Evolutionary conservation across 495 filamentous ascomycete species (phyloP).

Genomic region (Aspergillus cavernicola): DNA sequence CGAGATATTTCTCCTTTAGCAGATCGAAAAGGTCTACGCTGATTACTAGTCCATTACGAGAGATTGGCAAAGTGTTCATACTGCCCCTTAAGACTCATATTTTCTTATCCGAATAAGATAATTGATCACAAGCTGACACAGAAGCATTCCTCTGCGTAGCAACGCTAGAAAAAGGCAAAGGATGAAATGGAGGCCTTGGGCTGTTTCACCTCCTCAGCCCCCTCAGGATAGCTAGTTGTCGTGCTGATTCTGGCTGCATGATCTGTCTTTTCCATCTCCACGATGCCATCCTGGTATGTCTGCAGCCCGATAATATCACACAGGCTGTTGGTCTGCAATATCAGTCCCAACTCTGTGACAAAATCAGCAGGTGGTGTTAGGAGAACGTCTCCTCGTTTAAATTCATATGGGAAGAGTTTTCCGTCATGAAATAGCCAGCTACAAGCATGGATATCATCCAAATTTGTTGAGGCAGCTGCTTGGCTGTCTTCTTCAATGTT

Average conservation of each 20-base stretch:
- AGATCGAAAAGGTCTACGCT: too few species aligned
- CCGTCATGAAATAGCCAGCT: slow-evolving; percentile 2
- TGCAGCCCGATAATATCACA: slow-evolving; percentile 7
- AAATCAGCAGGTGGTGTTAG: background rate
- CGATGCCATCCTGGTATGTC: background rate
- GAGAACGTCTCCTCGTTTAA: background rate
- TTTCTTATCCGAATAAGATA: too few species aligned
- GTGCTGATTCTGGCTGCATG: background rate
- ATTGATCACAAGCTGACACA: too few species aligned
- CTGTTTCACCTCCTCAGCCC: background rate
- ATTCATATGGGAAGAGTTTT: slow-evolving; percentile 2
- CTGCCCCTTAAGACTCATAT: too few species aligned
- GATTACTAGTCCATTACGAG: too few species aligned
- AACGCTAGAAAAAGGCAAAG: too few species aligned
- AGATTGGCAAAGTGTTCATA: too few species aligned
- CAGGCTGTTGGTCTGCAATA: background rate
- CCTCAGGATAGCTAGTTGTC: background rate
- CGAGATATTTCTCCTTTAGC: too few species aligned
- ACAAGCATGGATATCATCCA: background rate
- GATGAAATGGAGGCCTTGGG: too few species aligned
- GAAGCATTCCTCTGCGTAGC: too few species aligned
- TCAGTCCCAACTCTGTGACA: background rate
- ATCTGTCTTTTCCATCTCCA: slow-evolving; percentile 1
- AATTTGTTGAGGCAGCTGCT: background rate
- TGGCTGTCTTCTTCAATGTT: slow-evolving; percentile 1